Base-by-base conservation (phyloP, 2,329 filamentous ascomycete genomes). In the Scedosporium dehoogii region DNA sequence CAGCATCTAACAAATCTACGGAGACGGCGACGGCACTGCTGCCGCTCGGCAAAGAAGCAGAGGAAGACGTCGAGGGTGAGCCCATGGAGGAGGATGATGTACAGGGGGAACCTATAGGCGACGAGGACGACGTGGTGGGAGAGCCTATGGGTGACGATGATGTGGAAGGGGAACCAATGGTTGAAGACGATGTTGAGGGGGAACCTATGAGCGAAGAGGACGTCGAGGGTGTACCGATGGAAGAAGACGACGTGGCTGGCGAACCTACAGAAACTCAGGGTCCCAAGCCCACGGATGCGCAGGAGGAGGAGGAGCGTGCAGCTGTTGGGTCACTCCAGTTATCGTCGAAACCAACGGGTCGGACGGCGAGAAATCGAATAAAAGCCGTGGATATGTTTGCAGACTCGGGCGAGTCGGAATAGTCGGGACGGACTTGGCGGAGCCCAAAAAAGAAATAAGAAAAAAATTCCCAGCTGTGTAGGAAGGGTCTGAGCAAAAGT, bases 321-420 rank as follows among this genome's bases (percentile, higher is more conserved):
- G 53, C 14, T 1, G 58, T 57, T 29, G 65, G 61, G 53, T 38
- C 62, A 44, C 65, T 71, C 64, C 67, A 70, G 59, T 62, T 69
- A 67, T 60, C 66, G 46, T 62, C 69, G 14, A 68, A 68, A 46
- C 66, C 66, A 46, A 63, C 65, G 62, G 69, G 68, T 57, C 74
- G 72, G 63, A 70, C 33, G 10, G 33, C 78, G 66, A 78, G 83
- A 68, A 88, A 83, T 70, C 82, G 88, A 65, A 88, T 90, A 73
- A 85, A 86, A 67, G 90, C 90, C 4, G 89, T 89, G 67, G 90
- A 94, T 70, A 92, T 94, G 90, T 96, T 94, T 82, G 59, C 25
- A 18, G 59, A 56, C 48, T 56, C 59, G n/a, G 59, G 53, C 33
- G 46, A 56, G 14, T 51, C 38, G 27, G 59, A 46, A 23, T 44